phyloP scores from a whole-genome alignment of 192 early-diverging fungal genomes.

The Linnemannia schmuckeri region DNA sequence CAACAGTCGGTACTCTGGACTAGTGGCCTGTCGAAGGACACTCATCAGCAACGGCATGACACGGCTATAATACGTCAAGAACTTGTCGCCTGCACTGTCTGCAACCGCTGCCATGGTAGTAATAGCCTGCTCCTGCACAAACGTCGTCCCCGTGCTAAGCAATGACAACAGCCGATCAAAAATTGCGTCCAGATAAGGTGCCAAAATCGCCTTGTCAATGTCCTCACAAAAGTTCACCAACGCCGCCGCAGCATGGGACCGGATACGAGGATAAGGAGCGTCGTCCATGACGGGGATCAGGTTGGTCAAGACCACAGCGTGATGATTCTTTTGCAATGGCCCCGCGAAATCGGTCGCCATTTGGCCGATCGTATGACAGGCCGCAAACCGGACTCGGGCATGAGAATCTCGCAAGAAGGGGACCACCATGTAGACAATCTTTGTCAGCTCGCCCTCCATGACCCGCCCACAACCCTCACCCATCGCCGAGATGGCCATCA shows the following conservation, averaged over 20 bases:
- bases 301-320: conserved; percentile 73
- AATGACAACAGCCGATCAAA: conserved; percentile 87
- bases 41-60: conserved; percentile 97
- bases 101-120: conserved; percentile 98
- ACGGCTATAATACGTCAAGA: conserved; percentile 88
- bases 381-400: conserved; percentile 94
- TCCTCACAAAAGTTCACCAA: conserved; percentile 98
- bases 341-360: conserved; percentile 97
- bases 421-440: conserved; percentile 84
- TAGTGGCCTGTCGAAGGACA: conserved; percentile 84
- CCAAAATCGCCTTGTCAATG: conserved; percentile 81
- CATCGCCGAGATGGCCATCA: conserved; percentile 95
- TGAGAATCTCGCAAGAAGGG: conserved; percentile 89
- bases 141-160: conserved; percentile 86
- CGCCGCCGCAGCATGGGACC: conserved; percentile 94
- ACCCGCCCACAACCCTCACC: conserved; percentile 95
- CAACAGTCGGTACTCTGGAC: conserved; percentile 88
- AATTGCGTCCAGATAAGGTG: conserved; percentile 91
- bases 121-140: conserved; percentile 98
- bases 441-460: conserved; percentile 89
- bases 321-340: conserved; percentile 77
- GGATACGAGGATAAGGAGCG: conserved; percentile 73
- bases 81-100: conserved; percentile 90
- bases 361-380: conserved; percentile 96
- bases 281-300: conserved; percentile 92